A percentile compares a stretch with the other conserved stretches of the same genome.
These are phyloP conservation scores for Xylaria sp. DNA, from an alignment of 2,329 filamentous ascomycete genomes.

Conservation along the genomic window DNA sequence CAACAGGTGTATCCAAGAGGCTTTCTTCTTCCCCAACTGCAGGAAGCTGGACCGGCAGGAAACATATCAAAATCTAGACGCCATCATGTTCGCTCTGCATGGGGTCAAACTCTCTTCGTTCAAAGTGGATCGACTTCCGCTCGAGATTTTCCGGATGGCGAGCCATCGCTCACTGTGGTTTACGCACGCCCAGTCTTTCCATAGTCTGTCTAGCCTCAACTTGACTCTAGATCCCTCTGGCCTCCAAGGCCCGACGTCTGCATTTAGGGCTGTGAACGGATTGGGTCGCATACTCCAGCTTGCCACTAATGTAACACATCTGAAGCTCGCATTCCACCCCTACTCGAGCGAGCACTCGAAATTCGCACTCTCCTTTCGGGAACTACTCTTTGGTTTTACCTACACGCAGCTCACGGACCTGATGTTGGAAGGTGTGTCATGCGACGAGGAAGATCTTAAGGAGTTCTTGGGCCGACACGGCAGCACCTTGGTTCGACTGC, in stretches of 20 bases:
- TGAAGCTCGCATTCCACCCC: constrained; percentile 56
- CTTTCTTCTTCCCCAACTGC: constrained; percentile 53
- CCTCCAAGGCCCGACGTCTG: constrained; percentile 51
- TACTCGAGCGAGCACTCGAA: constrained; percentile 54
- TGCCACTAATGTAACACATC: constrained; percentile 50
- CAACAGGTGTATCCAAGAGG: constrained; percentile 52
- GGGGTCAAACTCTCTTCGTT: constrained; percentile 52
- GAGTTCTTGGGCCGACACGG: constrained; percentile 56
- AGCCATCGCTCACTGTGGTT: constrained; percentile 55
- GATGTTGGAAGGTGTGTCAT: constrained; percentile 56
- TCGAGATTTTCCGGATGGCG: constrained; percentile 54
- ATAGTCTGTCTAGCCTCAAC: constrained; percentile 53
- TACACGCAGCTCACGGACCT: constrained; percentile 55
- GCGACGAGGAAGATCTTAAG: constrained; percentile 56
- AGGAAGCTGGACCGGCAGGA: constrained; percentile 53
- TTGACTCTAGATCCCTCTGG: constrained; percentile 55
- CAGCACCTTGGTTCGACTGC: constrained; percentile 53
- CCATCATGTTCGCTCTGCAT: constrained; percentile 53
- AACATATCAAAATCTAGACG: constrained; percentile 54
- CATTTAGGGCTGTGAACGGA: constrained; percentile 55
- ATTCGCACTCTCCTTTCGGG: constrained; percentile 54
- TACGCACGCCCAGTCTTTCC: constrained; percentile 54
- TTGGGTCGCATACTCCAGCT: constrained; percentile 56
- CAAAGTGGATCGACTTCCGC: constrained; percentile 56
- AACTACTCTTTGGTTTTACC: constrained; percentile 52